Conservation (phyloP, 163 green algal genomes). For the Volvox carteri region DNA sequence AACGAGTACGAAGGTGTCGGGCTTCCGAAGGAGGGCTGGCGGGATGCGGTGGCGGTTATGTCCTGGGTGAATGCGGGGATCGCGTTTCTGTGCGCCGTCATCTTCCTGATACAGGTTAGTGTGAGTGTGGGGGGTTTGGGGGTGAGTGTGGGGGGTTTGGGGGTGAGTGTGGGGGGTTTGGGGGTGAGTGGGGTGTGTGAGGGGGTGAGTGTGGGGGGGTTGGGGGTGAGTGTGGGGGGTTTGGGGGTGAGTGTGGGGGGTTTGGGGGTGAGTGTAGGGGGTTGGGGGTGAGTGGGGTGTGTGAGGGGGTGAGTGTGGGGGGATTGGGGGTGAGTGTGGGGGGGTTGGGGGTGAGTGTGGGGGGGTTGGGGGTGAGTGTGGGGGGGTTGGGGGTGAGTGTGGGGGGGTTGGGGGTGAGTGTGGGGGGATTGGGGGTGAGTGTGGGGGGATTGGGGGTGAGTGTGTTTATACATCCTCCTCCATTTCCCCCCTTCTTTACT, state of each 20-base stretch:
- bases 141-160: neutral
- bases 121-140: neutral
- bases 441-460: no score
- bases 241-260: neutral
- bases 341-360: no score
- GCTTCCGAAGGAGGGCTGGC: conserved; percentile 12
- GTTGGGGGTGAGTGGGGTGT: neutral
- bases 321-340: no score
- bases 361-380: no score
- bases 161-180: neutral
- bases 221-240: neutral
- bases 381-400: no score
- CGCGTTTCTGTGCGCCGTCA: neutral
- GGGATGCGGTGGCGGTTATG: conserved; percentile 4
- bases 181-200: neutral
- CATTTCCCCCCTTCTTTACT: no score
- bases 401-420: no score
- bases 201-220: neutral
- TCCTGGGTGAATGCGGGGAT: neutral
- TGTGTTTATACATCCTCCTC: no score
- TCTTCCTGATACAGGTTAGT: neutral
- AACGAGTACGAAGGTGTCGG: neutral
- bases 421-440: no score
- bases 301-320: neutral
- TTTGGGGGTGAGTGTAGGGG: neutral